Evolutionary conservation across 345 rosid species (phyloP).

Genomic region (Boechera stricta): DNA sequence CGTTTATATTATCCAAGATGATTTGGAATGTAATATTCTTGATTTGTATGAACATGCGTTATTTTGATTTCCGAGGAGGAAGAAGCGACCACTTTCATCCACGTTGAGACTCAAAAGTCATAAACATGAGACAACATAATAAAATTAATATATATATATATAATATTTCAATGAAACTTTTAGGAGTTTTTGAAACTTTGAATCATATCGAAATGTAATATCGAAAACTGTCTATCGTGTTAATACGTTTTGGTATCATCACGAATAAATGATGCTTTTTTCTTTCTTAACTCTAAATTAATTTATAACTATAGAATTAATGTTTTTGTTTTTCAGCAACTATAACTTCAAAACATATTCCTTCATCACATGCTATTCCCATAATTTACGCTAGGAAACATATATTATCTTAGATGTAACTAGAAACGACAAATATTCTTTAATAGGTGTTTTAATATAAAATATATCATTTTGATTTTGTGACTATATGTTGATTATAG

Average conservation of each 20-base stretch:
- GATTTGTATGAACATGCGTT: constrained; percentile 23
- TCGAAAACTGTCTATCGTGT: neutral
- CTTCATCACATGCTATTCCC: constrained; percentile 34
- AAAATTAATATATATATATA: neutral
- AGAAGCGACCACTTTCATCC: constrained; percentile 34
- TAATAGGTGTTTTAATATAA: constrained; percentile 4
- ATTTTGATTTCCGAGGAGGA: constrained; percentile 20
- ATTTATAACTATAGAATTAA: neutral
- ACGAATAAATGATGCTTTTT: neutral
- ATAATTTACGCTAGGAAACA: constrained; percentile 8
- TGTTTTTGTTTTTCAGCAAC: neutral
- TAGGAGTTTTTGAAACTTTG: neutral
- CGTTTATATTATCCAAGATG: neutral
- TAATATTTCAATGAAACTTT: neutral
- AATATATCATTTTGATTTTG: neutral
- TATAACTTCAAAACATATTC: constrained; percentile 1
- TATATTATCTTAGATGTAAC: neutral
- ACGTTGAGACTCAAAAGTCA: constrained; percentile 15
- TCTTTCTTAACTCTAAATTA: neutral
- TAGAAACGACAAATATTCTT: constrained; percentile 36
- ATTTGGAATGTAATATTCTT: constrained; percentile 11
- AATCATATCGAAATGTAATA: neutral
- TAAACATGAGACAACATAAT: constrained; percentile 15
- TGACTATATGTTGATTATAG: neutral
- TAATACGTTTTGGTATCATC: neutral